phyloP scores from a whole-genome alignment of 2,329 filamentous ascomycete genomes.

The Acrodontium crateriforme region DNA sequence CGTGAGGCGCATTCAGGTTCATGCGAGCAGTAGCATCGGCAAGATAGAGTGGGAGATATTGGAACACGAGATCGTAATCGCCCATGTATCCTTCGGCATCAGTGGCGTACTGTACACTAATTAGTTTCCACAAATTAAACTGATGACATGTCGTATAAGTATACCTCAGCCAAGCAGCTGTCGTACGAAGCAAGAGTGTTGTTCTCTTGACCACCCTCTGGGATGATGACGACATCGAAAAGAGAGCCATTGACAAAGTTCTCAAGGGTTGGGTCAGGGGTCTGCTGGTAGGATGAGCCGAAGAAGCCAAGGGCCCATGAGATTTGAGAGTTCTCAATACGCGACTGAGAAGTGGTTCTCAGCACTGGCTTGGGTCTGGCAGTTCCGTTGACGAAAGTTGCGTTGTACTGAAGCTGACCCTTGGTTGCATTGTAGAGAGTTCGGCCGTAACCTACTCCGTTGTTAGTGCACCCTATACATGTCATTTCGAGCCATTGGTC shows the following conservation, averaged over 20 bases:
- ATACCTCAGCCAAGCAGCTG: constrained; percentile 34
- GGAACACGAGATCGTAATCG: constrained; percentile 27
- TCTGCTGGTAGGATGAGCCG: constrained; percentile 30
- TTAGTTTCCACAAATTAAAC: background rate
- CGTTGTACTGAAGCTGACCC: constrained; percentile 36
- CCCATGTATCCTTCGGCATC: constrained; percentile 25
- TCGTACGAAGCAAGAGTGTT: constrained; percentile 41
- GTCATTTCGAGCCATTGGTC: background rate
- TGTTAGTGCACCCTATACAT: background rate
- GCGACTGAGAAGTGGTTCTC: constrained; percentile 39
- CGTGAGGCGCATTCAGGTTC: constrained; percentile 32
- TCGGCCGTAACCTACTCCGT: constrained; percentile 35
- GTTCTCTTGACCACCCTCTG: constrained; percentile 37
- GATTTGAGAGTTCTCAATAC: constrained; percentile 42
- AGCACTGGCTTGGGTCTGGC: constrained; percentile 36
- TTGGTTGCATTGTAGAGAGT: constrained; percentile 36
- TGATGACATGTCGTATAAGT: constrained; percentile 18
- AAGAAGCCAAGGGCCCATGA: constrained; percentile 41
- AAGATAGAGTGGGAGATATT: constrained; percentile 36
- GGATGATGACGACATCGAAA: constrained; percentile 37
- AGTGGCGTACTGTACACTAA: no score
- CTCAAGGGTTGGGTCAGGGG: constrained; percentile 25
- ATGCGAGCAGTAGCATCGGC: constrained; percentile 32
- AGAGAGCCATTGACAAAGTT: constrained; percentile 26
- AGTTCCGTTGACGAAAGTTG: constrained; percentile 34